Base-by-base conservation (phyloP, 2,329 filamentous ascomycete species). In the Teratosphaeria viscida region DNA sequence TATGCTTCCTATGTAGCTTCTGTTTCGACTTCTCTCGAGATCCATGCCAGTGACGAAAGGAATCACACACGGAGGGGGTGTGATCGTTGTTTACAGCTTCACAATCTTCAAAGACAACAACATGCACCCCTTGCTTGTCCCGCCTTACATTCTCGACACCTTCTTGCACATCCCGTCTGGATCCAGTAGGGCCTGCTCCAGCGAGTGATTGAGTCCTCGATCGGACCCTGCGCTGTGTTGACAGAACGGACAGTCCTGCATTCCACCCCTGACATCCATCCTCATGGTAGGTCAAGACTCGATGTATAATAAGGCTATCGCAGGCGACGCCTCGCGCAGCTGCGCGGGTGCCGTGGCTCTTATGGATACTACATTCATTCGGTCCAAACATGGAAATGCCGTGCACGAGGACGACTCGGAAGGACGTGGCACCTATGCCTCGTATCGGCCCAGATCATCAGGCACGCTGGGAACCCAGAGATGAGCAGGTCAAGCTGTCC, bases 181-280 rank as follows among this genome's bases (percentile, higher is more conserved):
- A 43, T 43, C 37, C 12, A n/a, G 12, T n/a, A 43, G 37, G 12
- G 37, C 37, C 12, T 16, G 37, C 37, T 43, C 35, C 37, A 26
- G 35, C 56, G 59, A 59, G 60, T 59, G 54, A 57, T 37, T 47
- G 43, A 52, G 23, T 23, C 32, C 49, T 27, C 10, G 29, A 53
- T 49, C 37, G 23, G 32, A n/a, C 34, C 49, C 47, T 29, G 26
- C 54, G n/a, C 32, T 43, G 37, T 43, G 65, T 67, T 67, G 65
- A 69, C 64, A 67, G 61, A 62, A 58, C 54, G 61, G 63, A 62
- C 58, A 58, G 52, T 58, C 34, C 57, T 67, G 43, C 67, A 69
- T 69, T 69, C 67, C 67, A 57, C 62, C 61, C 65, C 66, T 68
- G 63, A 67, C 62, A 59, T 67, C 64, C 62, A 62, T 57, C 39